Percentiles rank a stretch among this genome's conserved stretches.
Conservation (phyloP, 2,329 filamentous ascomycete genomes). For the Neoscytalidium dimidiatum region DNA sequence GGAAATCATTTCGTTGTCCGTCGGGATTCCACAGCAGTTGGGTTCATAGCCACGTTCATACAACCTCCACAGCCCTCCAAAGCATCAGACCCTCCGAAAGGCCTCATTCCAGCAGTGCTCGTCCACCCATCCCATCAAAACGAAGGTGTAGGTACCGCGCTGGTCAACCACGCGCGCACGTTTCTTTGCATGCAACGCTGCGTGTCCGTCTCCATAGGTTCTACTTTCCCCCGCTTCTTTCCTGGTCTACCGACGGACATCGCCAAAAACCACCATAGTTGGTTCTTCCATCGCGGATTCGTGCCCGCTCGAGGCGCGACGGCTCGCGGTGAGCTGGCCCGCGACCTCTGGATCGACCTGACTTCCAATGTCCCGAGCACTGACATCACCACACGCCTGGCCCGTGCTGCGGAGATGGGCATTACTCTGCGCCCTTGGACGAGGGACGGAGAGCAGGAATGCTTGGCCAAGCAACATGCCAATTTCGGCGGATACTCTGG, state of each 20-base stretch:
- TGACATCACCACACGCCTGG: neutral
- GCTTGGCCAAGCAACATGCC: neutral
- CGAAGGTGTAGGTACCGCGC: neutral
- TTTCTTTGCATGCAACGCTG: neutral
- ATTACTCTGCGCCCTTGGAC: neutral
- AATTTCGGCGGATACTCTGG: neutral
- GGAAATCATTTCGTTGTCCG: neutral
- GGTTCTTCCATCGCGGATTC: slow-evolving; percentile 4
- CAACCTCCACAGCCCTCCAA: neutral
- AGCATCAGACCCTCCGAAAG: neutral
- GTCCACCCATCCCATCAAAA: neutral
- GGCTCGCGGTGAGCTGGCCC: neutral
- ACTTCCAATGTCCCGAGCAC: neutral
- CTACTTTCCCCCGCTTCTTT: slow-evolving; percentile 12
- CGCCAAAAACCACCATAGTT: neutral
- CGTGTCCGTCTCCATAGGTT: neutral
- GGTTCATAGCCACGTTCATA: neutral
- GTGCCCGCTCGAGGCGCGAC: neutral
- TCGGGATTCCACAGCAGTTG: neutral
- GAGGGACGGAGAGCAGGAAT: neutral
- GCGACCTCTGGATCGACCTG: slow-evolving; percentile 11
- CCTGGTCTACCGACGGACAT: neutral
- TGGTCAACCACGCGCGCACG: neutral
- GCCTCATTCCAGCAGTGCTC: neutral
- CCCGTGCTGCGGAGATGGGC: neutral